Percentiles rank a stretch among this genome's conserved stretches.
phyloP scores from a whole-genome alignment of 2,329 filamentous ascomycete species.

The Colletotrichum chrysophilum region DNA sequence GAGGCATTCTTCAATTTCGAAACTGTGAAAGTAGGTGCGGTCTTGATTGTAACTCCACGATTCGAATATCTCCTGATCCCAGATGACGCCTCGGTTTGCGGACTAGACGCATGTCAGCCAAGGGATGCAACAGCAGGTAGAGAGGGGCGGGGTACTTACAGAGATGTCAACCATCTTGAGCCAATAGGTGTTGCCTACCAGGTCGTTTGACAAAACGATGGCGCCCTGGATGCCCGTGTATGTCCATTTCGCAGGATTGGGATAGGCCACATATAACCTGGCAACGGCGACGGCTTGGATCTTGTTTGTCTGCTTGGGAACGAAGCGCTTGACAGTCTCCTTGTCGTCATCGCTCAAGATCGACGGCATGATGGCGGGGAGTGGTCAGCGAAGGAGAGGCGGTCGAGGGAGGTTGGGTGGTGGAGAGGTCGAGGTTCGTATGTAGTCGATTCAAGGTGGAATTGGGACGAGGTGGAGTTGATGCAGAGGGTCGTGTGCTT shows the following conservation, averaged over 20 bases:
- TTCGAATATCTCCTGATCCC: constrained; percentile 98
- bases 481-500: constrained; percentile 12
- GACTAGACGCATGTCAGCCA: constrained; percentile 55
- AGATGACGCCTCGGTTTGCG: constrained; percentile 83
- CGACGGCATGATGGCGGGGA: constrained; percentile 56
- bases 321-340: constrained; percentile 91
- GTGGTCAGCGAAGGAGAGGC: background rate
- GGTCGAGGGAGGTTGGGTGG: background rate
- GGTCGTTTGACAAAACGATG: constrained; percentile 87
- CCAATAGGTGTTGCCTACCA: constrained; percentile 96
- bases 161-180: constrained; percentile 97
- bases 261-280: constrained; percentile 90
- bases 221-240: constrained; percentile 95
- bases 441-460: constrained; percentile 19
- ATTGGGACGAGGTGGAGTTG: constrained; percentile 21
- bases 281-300: constrained; percentile 95
- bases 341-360: constrained; percentile 92
- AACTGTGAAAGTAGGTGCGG: constrained; percentile 95
- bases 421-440: constrained; percentile 8
- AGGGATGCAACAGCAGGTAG: constrained; percentile 13
- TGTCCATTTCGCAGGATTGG: constrained; percentile 85
- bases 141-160: constrained; percentile 58
- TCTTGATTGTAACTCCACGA: constrained; percentile 96
- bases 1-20: constrained; percentile 91
- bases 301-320: constrained; percentile 95